Percentiles rank a stretch among this genome's conserved stretches.
Conservation (phyloP, 2,329 filamentous ascomycete species). For the Neonectria hederae region DNA sequence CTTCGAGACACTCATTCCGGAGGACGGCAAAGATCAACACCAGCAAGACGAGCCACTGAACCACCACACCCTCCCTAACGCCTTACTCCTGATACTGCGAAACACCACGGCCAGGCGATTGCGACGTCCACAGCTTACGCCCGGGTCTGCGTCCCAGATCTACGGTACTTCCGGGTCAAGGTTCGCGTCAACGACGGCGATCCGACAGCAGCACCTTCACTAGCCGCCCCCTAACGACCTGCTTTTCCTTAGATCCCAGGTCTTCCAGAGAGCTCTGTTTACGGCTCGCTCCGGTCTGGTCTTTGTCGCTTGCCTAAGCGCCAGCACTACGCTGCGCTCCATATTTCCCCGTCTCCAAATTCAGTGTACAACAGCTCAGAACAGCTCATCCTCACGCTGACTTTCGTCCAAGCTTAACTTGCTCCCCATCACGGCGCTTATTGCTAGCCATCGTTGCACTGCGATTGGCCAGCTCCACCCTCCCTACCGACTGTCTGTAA, state of each 20-base stretch:
- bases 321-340: slow-evolving; percentile 36
- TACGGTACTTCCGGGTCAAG: background rate
- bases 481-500: slow-evolving; percentile 28
- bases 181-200: slow-evolving; percentile 7
- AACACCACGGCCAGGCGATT: background rate
- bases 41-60: background rate
- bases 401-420: slow-evolving; percentile 31
- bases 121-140: background rate
- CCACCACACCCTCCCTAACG: slow-evolving; percentile 1
- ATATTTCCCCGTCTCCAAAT: slow-evolving; percentile 28
- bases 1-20: slow-evolving; percentile 19
- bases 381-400: slow-evolving; percentile 16
- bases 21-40: slow-evolving; percentile 8
- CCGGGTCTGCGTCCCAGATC: background rate
- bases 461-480: slow-evolving; percentile 31
- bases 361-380: slow-evolving; percentile 13
- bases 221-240: slow-evolving; percentile 12
- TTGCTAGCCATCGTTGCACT: slow-evolving; percentile 19
- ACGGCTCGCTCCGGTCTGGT: slow-evolving; percentile 2
- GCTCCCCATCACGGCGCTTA: slow-evolving; percentile 39
- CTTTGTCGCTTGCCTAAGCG: slow-evolving; percentile 21
- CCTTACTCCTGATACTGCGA: slow-evolving; percentile 6
- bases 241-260: slow-evolving; percentile 3
- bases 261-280: background rate
- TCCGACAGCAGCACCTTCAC: slow-evolving; percentile 17